Base-by-base conservation (phyloP, 768 basidiomycete species). In the Lactarius indigo region DNA sequence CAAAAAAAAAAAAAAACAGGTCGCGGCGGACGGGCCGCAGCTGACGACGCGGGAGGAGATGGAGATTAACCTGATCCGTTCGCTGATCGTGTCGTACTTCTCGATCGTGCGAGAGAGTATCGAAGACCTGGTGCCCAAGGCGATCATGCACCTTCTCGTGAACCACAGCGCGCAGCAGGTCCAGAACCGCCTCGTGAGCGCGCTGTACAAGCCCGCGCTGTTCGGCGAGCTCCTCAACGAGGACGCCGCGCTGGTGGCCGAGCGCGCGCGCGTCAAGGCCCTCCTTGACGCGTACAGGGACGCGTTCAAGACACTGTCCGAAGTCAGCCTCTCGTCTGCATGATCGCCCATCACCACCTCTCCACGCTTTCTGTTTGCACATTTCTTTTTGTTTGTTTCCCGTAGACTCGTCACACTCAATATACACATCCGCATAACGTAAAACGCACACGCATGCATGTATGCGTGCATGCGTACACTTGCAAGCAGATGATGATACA, bases 91-190 rank as follows among this genome's bases (percentile, higher is more conserved):
- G 31, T 95, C 94, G 15, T 99, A 99, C 81, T 99, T 99, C 79
- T 82, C 86, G 66, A 98, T 99, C 74, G 91, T 96, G 28, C 89
- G 97, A 52, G 96, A 98, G 77, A 93, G 90, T 74, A 97, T 99
- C 69, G 94, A 98, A 71, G 97, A 99, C 76, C 83, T 98, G 64
- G 86, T 99, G 23, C 97, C 97, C 39, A 99, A 99, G 78, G 94
- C 96, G 26, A 90, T 97, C 80, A 98, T 98, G 96, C 96, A 98
- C 79, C 86, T 95, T 72, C 84, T 98, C 69, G 96, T 99, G 74
- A 98, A 97, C 78, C 85, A 92, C 74, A 96, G 96, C n/a, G 89
- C 94, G 55, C 91, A 98, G 75, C 91, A 94, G 20, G 94, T 99
- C 30, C 97, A 98, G 78, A 97, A 97, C 75, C 87, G 97, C 26